phyloP scores from a whole-genome alignment of 2,329 filamentous ascomycete species.

The Paracoccidioides brasiliensis region DNA sequence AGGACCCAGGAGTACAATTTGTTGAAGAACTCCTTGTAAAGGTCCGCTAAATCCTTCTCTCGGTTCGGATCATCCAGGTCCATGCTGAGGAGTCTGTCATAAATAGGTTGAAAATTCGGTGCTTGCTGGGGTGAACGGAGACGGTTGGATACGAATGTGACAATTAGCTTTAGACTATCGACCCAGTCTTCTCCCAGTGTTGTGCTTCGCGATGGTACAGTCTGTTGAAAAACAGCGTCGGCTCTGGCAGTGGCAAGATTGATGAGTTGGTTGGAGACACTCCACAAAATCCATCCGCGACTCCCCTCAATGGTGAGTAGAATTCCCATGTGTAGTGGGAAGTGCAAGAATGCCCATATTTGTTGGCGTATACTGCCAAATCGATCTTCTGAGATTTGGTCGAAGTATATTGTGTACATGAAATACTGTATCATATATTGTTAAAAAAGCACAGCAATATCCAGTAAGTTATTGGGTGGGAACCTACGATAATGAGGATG shows the following conservation, averaged over 20 bases:
- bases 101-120: conserved; percentile 7
- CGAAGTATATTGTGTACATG: conserved; percentile 50
- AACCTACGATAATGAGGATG: conserved; percentile 9
- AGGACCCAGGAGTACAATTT: conserved; percentile 7
- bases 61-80: background rate
- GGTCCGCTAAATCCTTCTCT: background rate
- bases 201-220: background rate
- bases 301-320: conserved; percentile 52
- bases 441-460: background rate
- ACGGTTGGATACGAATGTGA: background rate
- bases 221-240: background rate
- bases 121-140: conserved; percentile 1
- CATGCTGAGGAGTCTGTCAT: background rate
- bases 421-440: conserved; percentile 28
- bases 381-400: conserved; percentile 37
- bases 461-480: too few species aligned
- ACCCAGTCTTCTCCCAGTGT: background rate
- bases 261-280: conserved; percentile 27
- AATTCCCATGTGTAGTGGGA: conserved; percentile 50
- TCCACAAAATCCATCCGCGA: conserved; percentile 32
- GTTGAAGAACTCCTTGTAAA: conserved; percentile 3
- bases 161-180: conserved; percentile 2
- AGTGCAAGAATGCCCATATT: conserved; percentile 39
- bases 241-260: background rate
- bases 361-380: conserved; percentile 44